A percentile compares a stretch with the other conserved stretches of the same genome.
These are phyloP conservation scores for Dothistroma septosporum DNA, from an alignment of 2,329 filamentous ascomycete genomes.

Conservation along the genomic window DNA sequence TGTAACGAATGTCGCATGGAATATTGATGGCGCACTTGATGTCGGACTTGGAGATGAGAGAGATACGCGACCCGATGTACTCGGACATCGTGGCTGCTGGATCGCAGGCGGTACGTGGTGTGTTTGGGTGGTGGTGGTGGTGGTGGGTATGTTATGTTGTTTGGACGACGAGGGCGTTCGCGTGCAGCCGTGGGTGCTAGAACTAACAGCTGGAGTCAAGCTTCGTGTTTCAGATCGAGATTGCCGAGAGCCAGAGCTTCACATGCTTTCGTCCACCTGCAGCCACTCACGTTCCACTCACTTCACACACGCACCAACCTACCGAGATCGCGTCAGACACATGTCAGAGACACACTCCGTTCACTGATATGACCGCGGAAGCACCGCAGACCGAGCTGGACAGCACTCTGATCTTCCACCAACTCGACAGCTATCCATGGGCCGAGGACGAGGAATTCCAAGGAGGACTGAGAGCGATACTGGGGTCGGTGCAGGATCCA, in stretches of 20 bases:
- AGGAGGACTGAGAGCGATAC: slow-evolving; percentile 61
- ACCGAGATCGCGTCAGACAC: neutral
- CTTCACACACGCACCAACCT: neutral
- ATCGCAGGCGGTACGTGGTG: neutral
- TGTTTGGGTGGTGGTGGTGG: slow-evolving; percentile 6
- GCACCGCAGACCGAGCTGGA: slow-evolving; percentile 13
- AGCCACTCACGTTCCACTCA: neutral
- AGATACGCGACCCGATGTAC: slow-evolving; percentile 79
- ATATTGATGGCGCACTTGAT: slow-evolving; percentile 65
- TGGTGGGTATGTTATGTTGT: slow-evolving; percentile 9
- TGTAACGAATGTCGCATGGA: neutral
- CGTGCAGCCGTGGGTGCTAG: neutral
- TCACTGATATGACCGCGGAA: slow-evolving; percentile 21
- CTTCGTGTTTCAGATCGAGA: neutral
- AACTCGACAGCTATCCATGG: slow-evolving; percentile 66
- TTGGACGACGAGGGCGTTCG: neutral
- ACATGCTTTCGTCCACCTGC: neutral
- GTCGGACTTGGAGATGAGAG: slow-evolving; percentile 93
- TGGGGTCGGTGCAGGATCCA: slow-evolving; percentile 54
- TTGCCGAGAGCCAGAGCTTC: neutral
- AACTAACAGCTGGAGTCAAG: slow-evolving; percentile 1
- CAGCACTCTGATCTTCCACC: slow-evolving; percentile 46
- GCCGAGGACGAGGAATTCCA: slow-evolving; percentile 64
- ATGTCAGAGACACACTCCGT: neutral
- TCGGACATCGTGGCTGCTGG: slow-evolving; percentile 50